phyloP scores from a whole-genome alignment of 148 eudicot genomes.

The Pharnaceum exiguum region DNA sequence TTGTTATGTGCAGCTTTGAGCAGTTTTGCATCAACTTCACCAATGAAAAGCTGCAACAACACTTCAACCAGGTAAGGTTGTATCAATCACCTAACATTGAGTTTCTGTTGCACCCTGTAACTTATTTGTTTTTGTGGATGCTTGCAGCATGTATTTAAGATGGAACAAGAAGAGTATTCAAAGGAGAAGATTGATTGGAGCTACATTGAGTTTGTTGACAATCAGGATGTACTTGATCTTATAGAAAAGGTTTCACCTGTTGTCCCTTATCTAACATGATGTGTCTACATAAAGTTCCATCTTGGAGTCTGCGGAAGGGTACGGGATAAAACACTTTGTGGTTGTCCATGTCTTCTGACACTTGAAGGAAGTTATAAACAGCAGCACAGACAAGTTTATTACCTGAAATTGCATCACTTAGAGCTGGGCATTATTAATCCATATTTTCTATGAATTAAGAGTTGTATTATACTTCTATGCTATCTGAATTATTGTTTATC shows the following conservation, averaged over 20 bases:
- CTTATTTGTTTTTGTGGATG: not conserved
- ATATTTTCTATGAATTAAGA: too few relatives aligned
- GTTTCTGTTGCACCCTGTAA: not conserved
- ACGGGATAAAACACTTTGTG: too few relatives aligned
- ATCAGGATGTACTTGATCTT: conserved; percentile 99
- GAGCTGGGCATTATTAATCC: too few relatives aligned
- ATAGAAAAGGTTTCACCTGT: conserved; percentile 72
- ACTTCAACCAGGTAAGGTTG: conserved; percentile 82
- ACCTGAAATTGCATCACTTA: too few relatives aligned
- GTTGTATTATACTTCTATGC: too few relatives aligned
- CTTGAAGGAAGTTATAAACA: too few relatives aligned
- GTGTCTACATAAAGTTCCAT: not conserved
- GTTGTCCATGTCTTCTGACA: too few relatives aligned
- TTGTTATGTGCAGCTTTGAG: conserved; percentile 71
- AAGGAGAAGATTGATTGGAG: conserved; percentile 98
- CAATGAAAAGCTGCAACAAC: conserved; percentile 97
- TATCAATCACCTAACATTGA: conserved; percentile 2
- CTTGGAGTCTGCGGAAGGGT: not conserved
- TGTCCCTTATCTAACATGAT: not conserved
- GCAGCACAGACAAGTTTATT: too few relatives aligned
- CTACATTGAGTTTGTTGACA: conserved; percentile 96
- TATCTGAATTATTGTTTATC: too few relatives aligned
- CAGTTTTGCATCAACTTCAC: conserved; percentile 98
- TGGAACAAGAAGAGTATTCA: conserved; percentile 99
- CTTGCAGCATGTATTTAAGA: conserved; percentile 92